Evolutionary conservation across 352 stramenopile species (phyloP).

Genomic region (Vaucheria bursata): DNA sequence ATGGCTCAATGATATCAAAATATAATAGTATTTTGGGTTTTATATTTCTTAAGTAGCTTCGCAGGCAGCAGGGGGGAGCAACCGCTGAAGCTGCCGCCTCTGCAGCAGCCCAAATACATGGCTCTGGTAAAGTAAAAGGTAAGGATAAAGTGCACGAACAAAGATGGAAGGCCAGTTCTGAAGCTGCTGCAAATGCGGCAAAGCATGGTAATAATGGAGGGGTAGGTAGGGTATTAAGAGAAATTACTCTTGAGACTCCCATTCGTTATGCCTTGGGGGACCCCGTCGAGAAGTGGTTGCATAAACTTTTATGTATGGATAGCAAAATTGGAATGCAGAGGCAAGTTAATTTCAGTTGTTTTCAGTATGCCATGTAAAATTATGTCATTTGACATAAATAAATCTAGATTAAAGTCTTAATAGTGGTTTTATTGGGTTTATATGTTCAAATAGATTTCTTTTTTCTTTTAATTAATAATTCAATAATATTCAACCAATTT

Average conservation of each 20-base stretch:
- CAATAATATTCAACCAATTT: no score
- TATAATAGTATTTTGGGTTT: no score
- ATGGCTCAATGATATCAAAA: no score
- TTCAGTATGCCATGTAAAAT: neutral
- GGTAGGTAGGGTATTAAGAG: slow-evolving; percentile 17
- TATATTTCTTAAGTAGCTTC: no score
- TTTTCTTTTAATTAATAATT: no score
- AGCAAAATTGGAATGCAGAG: slow-evolving; percentile 30
- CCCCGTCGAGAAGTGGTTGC: slow-evolving; percentile 93
- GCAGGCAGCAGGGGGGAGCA: neutral
- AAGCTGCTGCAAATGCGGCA: slow-evolving; percentile 62
- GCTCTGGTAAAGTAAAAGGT: slow-evolving; percentile 82
- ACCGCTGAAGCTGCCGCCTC: slow-evolving; percentile 21
- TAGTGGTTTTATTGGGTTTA: no score
- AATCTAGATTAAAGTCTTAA: no score
- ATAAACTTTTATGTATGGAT: slow-evolving; percentile 92
- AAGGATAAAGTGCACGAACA: slow-evolving; percentile 92
- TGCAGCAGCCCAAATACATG: slow-evolving; percentile 60
- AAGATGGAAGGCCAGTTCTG: slow-evolving; percentile 78
- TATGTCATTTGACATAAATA: neutral
- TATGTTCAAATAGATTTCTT: no score
- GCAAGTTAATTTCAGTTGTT: neutral
- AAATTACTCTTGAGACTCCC: slow-evolving; percentile 83
- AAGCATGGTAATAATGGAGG: slow-evolving; percentile 13
- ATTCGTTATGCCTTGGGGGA: slow-evolving; percentile 93